Evolutionary conservation across 1,139 yeast species (phyloP).

Genomic region (Petasospora rhodanensis): DNA sequence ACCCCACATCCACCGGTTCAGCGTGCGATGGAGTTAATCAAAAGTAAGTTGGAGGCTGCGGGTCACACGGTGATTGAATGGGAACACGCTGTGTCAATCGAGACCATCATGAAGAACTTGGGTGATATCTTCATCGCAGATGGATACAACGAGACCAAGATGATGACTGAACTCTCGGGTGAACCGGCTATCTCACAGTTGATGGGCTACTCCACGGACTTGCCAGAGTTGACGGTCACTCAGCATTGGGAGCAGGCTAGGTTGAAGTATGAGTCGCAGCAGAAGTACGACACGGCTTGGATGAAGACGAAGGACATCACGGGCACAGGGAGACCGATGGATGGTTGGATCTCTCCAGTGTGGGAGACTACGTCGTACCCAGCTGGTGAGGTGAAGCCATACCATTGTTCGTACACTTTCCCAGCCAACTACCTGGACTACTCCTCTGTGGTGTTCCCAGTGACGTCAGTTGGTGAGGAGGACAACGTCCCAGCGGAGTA

Average conservation of each 20-base stretch:
- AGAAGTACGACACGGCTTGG: constrained; percentile 36
- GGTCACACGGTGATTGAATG: constrained; percentile 35
- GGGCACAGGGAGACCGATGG: constrained; percentile 43
- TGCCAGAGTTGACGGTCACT: constrained; percentile 33
- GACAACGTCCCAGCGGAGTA: constrained; percentile 36
- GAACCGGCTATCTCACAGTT: constrained; percentile 38
- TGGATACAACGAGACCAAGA: constrained; percentile 29
- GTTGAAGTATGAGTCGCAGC: constrained; percentile 31
- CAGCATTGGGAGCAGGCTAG: constrained; percentile 43
- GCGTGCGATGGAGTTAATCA: constrained; percentile 39
- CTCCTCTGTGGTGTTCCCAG: constrained; percentile 56
- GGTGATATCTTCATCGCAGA: constrained; percentile 34
- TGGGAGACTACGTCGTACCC: constrained; percentile 46
- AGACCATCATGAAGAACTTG: constrained; percentile 31
- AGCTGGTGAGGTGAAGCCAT: constrained; percentile 25
- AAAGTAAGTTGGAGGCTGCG: constrained; percentile 34
- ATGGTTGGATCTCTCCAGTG: constrained; percentile 45
- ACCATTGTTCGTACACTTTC: constrained; percentile 43
- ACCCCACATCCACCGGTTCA: constrained; percentile 55
- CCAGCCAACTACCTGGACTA: constrained; percentile 58
- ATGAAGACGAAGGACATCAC: constrained; percentile 33
- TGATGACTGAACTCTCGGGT: constrained; percentile 30
- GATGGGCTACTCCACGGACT: constrained; percentile 27
- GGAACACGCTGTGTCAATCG: constrained; percentile 23
- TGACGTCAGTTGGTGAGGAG: constrained; percentile 46